Evolutionary conservation across 257 asterid genomes (phyloP).

Genomic region (Solanum bulbocastanum): DNA sequence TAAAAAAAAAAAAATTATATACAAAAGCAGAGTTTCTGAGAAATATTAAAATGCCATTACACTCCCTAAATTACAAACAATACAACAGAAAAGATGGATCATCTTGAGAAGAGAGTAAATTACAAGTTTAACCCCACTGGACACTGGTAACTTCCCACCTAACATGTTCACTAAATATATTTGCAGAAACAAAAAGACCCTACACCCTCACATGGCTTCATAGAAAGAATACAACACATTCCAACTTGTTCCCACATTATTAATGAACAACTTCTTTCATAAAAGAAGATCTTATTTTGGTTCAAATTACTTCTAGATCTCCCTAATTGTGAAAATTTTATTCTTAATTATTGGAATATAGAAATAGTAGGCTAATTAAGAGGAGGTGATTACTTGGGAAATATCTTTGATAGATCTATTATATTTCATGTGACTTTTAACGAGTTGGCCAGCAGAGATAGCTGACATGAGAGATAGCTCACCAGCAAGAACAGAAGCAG

Average conservation of each 20-base stretch:
- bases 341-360: background rate
- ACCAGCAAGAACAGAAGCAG: constrained; percentile 46
- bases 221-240: background rate
- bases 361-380: background rate
- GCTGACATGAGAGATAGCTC: constrained; percentile 46
- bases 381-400: constrained; percentile 7
- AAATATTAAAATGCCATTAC: background rate
- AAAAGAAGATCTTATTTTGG: background rate
- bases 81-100: background rate
- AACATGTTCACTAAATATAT: background rate
- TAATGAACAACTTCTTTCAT: background rate
- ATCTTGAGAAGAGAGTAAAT: background rate
- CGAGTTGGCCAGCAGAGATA: constrained; percentile 45
- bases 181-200: background rate
- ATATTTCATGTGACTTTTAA: constrained; percentile 41
- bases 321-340: background rate
- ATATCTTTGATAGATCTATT: constrained; percentile 38
- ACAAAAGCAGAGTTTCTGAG: background rate
- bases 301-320: background rate
- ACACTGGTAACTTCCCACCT: background rate
- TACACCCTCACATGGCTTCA: constrained; percentile 9
- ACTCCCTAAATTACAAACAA: constrained; percentile 6
- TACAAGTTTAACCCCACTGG: background rate
- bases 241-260: background rate
- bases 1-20: background rate